phyloP scores from a whole-genome alignment of 306 rosid genomes.

The Citrullus colocynthis region DNA sequence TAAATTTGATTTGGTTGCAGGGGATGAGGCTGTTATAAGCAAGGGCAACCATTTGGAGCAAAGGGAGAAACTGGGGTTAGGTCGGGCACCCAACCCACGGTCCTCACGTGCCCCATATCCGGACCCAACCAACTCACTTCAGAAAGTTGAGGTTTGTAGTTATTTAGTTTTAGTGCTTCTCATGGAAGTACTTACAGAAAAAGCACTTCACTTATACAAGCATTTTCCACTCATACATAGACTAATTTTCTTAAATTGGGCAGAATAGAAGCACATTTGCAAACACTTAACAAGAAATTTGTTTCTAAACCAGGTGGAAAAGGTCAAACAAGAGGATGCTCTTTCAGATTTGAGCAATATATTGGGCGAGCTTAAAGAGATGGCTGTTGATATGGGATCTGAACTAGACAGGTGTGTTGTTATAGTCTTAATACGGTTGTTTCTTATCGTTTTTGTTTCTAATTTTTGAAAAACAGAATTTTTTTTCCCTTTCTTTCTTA shows the following conservation, averaged over 20 bases:
- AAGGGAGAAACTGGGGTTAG: conserved; percentile 78
- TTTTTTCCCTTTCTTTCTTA: too few species aligned
- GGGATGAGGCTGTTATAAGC: conserved; percentile 28
- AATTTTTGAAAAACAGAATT: too few species aligned
- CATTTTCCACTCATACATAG: not conserved
- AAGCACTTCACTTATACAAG: not conserved
- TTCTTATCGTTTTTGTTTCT: too few species aligned
- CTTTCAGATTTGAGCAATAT: conserved; percentile 66
- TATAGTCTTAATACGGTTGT: not conserved
- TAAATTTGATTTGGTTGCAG: conserved; percentile 18
- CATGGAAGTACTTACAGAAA: not conserved
- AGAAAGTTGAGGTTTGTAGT: conserved; percentile 88
- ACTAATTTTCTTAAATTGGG: too few species aligned
- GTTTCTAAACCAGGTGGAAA: conserved; percentile 44
- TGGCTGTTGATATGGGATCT: conserved; percentile 93
- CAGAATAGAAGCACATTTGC: not conserved
- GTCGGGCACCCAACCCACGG: conserved; percentile 32
- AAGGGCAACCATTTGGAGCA: conserved; percentile 59
- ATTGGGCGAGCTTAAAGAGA: conserved; percentile 78
- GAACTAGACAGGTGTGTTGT: conserved; percentile 70
- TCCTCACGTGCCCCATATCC: conserved; percentile 35
- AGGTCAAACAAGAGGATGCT: conserved; percentile 79
- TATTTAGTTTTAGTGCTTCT: not conserved
- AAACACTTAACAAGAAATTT: not conserved
- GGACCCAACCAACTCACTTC: conserved; percentile 40